phyloP scores from a whole-genome alignment of 1,284 basidiomycete species.

The Lentinus polychrous region DNA sequence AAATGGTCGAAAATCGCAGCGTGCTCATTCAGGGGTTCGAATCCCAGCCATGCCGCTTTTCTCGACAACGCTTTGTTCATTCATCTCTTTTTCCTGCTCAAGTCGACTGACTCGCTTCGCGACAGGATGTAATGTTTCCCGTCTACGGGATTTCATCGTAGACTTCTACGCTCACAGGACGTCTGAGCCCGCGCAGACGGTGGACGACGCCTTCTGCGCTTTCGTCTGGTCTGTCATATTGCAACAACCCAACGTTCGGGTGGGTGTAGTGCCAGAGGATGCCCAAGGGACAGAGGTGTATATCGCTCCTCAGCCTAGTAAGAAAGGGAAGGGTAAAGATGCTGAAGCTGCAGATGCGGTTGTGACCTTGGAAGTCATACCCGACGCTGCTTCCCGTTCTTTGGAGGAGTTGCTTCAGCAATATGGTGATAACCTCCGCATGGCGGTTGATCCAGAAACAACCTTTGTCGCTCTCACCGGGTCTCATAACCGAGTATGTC shows the following conservation, averaged over 20 bases:
- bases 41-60: conserved; percentile 18
- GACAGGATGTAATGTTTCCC: conserved; percentile 63
- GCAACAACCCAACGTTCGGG: conserved; percentile 60
- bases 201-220: conserved; percentile 71
- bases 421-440: conserved; percentile 58
- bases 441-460: conserved; percentile 68
- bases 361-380: conserved; percentile 39
- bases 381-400: conserved; percentile 42
- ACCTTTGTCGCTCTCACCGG: conserved; percentile 78
- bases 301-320: conserved; percentile 66
- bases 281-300: conserved; percentile 40
- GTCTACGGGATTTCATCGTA: conserved; percentile 59
- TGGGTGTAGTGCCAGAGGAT: conserved; percentile 56
- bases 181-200: conserved; percentile 39
- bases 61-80: no score
- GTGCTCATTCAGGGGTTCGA: conserved; percentile 28
- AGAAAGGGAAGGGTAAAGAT: conserved; percentile 52
- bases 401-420: conserved; percentile 47
- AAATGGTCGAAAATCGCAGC: conserved; percentile 7
- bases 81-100: conserved; percentile 6
- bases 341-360: conserved; percentile 39
- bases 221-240: conserved; percentile 79
- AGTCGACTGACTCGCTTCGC: conserved; percentile 11
- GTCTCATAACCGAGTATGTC: conserved; percentile 66
- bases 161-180: conserved; percentile 50